Base-by-base conservation (phyloP, 306 rosid genomes). In the Canavalia gladiata region DNA sequence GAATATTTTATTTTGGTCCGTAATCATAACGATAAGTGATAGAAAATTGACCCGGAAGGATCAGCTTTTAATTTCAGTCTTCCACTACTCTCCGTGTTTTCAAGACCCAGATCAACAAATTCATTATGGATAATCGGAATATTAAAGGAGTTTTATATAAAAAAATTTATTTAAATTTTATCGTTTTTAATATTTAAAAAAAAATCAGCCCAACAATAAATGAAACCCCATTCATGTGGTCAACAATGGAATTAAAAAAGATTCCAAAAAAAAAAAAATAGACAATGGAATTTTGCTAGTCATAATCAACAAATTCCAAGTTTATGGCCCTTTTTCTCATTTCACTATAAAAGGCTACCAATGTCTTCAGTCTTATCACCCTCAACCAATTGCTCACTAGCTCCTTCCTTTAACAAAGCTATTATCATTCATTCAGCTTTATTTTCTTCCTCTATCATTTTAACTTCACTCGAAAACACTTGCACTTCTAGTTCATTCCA, bases 261-360 rank as follows among this genome's bases (percentile, higher is more conserved):
- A 18, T 18, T 18, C 25, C 41, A 37, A 4, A 37, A 2, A 37
- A 37, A 37, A 37, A 37, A 2, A 37, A 37, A 18, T 18, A 18
- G 25, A 18, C 25, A 18, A 18, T 18, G 25, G 25, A 18, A 18
- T 18, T 18, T 18, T 18, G 25, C 25, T 18, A 18, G 25, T 37
- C 2, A 37, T 0, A 37, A 2, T 37, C 41, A 39, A 0, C 8
- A 42, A 41, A 8, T 42, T 25, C 34, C 72, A 41, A 25, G 12
- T 4, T 42, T 63, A 18, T 11, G 28, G 1, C 69, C 71, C 1
- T 43, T 5, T 34, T 51, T 72, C 18, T 49, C 25, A 7, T 52
- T 77, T 64, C 39, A 25, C 42, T 64, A 77, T 77, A 77, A 64
- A 77, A 64, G 0, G 39, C 35, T 30, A 63, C 6, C 6, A 11